Conservation (phyloP, 2,329 filamentous ascomycete species). For the Rhinocladiella mackenziei region DNA sequence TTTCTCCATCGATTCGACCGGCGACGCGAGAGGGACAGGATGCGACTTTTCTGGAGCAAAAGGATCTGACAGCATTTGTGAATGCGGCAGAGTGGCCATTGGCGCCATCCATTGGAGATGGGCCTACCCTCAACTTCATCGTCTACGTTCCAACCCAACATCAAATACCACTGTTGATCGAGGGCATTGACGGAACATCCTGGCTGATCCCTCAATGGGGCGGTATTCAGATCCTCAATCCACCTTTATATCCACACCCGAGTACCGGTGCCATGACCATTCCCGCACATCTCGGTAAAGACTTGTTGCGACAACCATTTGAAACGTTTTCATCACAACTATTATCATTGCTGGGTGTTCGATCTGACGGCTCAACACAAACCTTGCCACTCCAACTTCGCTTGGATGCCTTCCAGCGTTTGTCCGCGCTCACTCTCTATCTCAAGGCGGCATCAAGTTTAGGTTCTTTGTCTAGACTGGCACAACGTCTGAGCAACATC, state of each 20-base stretch:
- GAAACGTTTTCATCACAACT: slow-evolving; percentile 88
- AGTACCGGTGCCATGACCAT: slow-evolving; percentile 15
- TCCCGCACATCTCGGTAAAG: slow-evolving; percentile 54
- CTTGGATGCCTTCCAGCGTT: slow-evolving; percentile 77
- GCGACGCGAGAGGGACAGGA: slow-evolving; percentile 44
- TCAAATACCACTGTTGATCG: slow-evolving; percentile 57
- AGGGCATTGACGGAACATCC: slow-evolving; percentile 61
- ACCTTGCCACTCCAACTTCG: slow-evolving; percentile 70
- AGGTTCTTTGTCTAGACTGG: slow-evolving; percentile 84
- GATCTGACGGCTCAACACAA: slow-evolving; percentile 3
- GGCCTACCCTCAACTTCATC: slow-evolving; percentile 94
- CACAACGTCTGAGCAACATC: slow-evolving; percentile 78
- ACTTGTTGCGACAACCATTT: slow-evolving; percentile 72
- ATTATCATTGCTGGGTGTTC: slow-evolving; percentile 79
- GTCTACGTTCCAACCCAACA: slow-evolving; percentile 75
- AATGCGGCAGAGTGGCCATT: slow-evolving; percentile 98
- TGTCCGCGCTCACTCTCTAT: slow-evolving; percentile 78
- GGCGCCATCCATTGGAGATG: slow-evolving; percentile 81
- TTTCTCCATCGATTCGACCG: slow-evolving; percentile 60
- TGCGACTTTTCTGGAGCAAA: slow-evolving; percentile 58
- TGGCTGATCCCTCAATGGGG: slow-evolving; percentile 99
- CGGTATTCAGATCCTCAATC: slow-evolving; percentile 66
- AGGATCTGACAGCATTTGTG: slow-evolving; percentile 89
- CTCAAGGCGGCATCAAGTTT: slow-evolving; percentile 88
- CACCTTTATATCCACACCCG: slow-evolving; percentile 35